Evolutionary conservation across 208 protist species (phyloP).

Genomic region (Leishmania tarentolae): DNA sequence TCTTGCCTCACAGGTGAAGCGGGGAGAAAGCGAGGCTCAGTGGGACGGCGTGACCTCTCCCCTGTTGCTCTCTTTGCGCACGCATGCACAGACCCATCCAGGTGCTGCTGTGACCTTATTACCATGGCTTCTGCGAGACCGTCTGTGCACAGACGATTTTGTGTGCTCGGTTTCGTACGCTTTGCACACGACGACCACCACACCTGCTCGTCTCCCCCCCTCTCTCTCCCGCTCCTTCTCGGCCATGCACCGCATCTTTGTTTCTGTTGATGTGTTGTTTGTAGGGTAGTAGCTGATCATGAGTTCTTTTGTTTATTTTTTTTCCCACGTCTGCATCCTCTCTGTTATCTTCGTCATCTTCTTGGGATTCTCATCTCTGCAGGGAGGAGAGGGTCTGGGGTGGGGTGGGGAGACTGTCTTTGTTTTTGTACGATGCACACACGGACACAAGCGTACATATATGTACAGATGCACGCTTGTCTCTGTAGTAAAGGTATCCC

Average conservation of each 20-base stretch:
- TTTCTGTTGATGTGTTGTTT: neutral
- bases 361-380: too few relatives aligned
- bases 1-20: neutral
- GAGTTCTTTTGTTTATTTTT: neutral
- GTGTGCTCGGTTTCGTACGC: neutral
- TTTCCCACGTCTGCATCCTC: neutral
- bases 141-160: neutral
- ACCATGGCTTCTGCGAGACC: neutral
- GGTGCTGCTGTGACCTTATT: neutral
- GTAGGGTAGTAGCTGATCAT: neutral
- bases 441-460: neutral
- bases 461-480: neutral
- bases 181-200: too few relatives aligned
- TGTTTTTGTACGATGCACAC: neutral
- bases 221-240: neutral
- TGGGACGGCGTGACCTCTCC: neutral
- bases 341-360: neutral
- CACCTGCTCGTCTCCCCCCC: too few relatives aligned
- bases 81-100: neutral
- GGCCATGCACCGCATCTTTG: neutral
- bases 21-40: neutral
- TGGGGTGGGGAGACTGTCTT: too few relatives aligned
- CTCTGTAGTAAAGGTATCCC: neutral
- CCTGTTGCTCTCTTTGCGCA: neutral
- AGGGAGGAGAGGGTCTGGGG: too few relatives aligned